These are phyloP conservation scores for Sporopachydermia lactativora DNA, from an alignment of 805 yeast species.

Conservation along the genomic window DNA sequence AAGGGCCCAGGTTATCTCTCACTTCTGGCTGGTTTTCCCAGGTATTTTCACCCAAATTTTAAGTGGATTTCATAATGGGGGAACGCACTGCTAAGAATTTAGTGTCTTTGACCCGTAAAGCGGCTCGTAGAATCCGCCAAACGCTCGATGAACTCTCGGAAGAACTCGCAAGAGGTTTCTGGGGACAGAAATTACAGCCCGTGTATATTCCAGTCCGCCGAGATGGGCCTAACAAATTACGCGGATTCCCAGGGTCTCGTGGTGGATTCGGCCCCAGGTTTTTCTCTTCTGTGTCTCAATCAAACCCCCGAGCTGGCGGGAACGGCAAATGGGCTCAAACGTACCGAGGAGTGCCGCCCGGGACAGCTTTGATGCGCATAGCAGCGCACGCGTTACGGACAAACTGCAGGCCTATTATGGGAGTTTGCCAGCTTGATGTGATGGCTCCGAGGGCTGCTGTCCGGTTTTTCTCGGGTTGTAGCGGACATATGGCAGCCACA, in stretches of 20 bases:
- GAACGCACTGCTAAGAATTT: not conserved
- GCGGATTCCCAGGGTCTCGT: too few relatives aligned
- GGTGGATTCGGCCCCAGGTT: not conserved
- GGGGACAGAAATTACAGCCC: not conserved
- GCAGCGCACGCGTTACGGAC: not conserved
- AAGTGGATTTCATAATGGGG: too few relatives aligned
- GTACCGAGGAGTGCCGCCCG: too few relatives aligned
- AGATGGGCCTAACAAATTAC: not conserved
- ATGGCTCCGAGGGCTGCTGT: too few relatives aligned
- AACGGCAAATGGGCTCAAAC: not conserved
- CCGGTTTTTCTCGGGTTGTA: too few relatives aligned
- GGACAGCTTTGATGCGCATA: not conserved
- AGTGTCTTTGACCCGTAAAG: not conserved
- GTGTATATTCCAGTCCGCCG: slow-evolving; percentile 1
- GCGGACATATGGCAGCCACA: too few relatives aligned
- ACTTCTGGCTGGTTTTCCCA: too few relatives aligned
- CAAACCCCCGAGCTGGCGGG: too few relatives aligned
- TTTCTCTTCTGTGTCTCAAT: not conserved
- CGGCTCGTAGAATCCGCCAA: not conserved
- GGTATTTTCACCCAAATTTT: too few relatives aligned
- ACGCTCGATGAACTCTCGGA: not conserved
- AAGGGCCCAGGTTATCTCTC: too few relatives aligned
- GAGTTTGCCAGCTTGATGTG: not conserved
- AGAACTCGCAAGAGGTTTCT: not conserved
- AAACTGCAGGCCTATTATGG: not conserved